Percentiles rank a stretch among this genome's conserved stretches.
These are phyloP conservation scores for Trichoderma asperellum DNA, from an alignment of 2,329 filamentous ascomycete genomes.

Conservation along the genomic window DNA sequence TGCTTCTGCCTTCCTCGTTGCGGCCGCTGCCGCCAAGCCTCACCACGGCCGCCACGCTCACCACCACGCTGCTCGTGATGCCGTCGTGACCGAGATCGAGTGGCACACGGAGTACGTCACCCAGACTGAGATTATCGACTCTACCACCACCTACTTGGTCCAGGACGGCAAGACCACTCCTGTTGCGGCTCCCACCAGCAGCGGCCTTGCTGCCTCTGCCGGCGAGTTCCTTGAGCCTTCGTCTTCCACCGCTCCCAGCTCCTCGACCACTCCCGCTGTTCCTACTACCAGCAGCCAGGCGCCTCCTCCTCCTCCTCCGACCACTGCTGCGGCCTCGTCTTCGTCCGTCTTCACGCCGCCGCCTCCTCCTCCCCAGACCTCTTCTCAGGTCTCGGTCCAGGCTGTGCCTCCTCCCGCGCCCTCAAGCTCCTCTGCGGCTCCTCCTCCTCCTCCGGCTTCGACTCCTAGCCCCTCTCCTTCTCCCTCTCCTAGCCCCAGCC, in stretches of 20 bases:
- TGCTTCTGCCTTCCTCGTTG: slow-evolving; percentile 42
- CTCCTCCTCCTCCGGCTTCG: slow-evolving; percentile 29
- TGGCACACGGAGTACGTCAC: slow-evolving; percentile 55
- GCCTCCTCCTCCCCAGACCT: slow-evolving; percentile 35
- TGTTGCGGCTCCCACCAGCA: slow-evolving; percentile 29
- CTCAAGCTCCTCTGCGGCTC: slow-evolving; percentile 26
- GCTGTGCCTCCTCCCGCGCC: slow-evolving; percentile 30
- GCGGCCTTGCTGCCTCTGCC: slow-evolving; percentile 34
- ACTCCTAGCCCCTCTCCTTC: slow-evolving; percentile 30
- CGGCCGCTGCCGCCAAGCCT: slow-evolving; percentile 56
- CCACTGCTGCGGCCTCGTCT: slow-evolving; percentile 25
- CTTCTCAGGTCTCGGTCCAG: slow-evolving; percentile 28
- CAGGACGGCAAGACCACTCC: slow-evolving; percentile 40
- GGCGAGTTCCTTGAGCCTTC: slow-evolving; percentile 41
- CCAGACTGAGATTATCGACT: slow-evolving; percentile 54
- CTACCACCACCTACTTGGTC: slow-evolving; percentile 52
- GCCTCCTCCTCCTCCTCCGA: slow-evolving; percentile 33
- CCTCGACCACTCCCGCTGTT: slow-evolving; percentile 28
- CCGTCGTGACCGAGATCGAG: slow-evolving; percentile 52
- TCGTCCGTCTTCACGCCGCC: slow-evolving; percentile 33
- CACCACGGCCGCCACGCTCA: slow-evolving; percentile 47
- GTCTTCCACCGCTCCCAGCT: slow-evolving; percentile 32
- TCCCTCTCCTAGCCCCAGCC: slow-evolving; percentile 22
- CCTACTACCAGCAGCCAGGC: slow-evolving; percentile 37
- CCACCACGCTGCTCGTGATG: slow-evolving; percentile 42